A percentile compares a stretch with the other conserved stretches of the same genome.
phyloP scores from a whole-genome alignment of 257 asterid genomes.

The Cinchona pubescens region DNA sequence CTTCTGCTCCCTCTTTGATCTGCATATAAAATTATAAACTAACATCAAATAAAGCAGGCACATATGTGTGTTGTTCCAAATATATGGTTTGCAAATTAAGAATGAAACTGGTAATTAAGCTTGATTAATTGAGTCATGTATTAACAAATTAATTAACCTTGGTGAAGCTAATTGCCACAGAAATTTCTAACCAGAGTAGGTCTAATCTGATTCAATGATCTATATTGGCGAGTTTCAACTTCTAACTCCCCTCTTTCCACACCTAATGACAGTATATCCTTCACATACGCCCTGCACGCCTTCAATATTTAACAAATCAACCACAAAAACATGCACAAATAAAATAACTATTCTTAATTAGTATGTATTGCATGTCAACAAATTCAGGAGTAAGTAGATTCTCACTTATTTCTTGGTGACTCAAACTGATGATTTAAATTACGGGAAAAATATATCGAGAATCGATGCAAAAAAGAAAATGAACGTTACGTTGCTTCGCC shows the following conservation, averaged over 20 bases:
- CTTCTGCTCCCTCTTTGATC: neutral
- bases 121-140: too few species aligned
- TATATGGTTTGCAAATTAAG: neutral
- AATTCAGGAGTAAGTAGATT: too few species aligned
- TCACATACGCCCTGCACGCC: constrained; percentile 16
- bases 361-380: too few species aligned
- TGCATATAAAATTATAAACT: neutral
- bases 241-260: constrained; percentile 16
- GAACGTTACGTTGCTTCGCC: constrained; percentile 16
- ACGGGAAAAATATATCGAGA: too few species aligned
- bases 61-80: neutral
- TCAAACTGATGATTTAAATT: too few species aligned
- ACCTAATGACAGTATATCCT: constrained; percentile 17
- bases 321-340: too few species aligned
- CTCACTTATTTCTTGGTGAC: too few species aligned
- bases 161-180: constrained; percentile 15
- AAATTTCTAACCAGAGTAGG: constrained; percentile 21
- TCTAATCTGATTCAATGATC: constrained; percentile 18
- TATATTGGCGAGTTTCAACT: constrained; percentile 9
- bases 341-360: too few species aligned
- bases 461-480: too few species aligned
- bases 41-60: neutral
- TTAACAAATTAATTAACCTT: constrained; percentile 18
- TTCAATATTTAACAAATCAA: neutral
- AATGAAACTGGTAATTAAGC: neutral